These are phyloP conservation scores for Aegle marmelos DNA, from an alignment of 345 rosid genomes.

Conservation along the genomic window DNA sequence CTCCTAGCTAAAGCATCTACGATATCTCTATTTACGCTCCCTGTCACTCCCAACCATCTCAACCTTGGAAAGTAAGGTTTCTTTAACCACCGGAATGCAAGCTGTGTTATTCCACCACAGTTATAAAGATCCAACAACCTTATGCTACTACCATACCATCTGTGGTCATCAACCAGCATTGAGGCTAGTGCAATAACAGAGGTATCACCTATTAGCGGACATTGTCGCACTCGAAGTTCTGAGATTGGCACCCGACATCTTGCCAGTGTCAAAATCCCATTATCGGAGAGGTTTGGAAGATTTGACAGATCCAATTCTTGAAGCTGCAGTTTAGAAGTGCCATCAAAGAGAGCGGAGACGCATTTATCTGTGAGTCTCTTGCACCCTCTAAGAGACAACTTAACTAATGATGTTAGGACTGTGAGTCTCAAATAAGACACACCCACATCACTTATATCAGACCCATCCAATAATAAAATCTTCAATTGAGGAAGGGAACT, in stretches of 20 bases:
- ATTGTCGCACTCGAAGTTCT: slow-evolving; percentile 81
- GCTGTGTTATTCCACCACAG: slow-evolving; percentile 77
- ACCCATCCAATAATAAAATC: slow-evolving; percentile 61
- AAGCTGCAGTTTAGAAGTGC: slow-evolving; percentile 55
- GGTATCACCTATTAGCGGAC: slow-evolving; percentile 73
- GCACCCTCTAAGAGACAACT: slow-evolving; percentile 86
- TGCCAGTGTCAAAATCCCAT: slow-evolving; percentile 62
- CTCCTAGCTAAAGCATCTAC: slow-evolving; percentile 80
- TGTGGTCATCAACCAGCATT: slow-evolving; percentile 60
- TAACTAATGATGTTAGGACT: slow-evolving; percentile 53
- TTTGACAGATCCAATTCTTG: slow-evolving; percentile 83
- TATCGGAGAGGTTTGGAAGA: slow-evolving; percentile 67
- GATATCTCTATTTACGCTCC: slow-evolving; percentile 67
- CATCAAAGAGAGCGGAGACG: slow-evolving; percentile 62
- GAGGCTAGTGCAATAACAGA: slow-evolving; percentile 89
- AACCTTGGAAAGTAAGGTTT: slow-evolving; percentile 85
- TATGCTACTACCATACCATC: slow-evolving; percentile 69
- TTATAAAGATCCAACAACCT: slow-evolving; percentile 63
- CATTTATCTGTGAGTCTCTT: slow-evolving; percentile 76
- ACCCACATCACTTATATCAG: slow-evolving; percentile 68
- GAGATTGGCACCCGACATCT: slow-evolving; percentile 59
- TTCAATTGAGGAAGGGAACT: slow-evolving; percentile 52
- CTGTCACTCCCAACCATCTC: slow-evolving; percentile 86
- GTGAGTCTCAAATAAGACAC: slow-evolving; percentile 42
- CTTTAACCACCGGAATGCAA: slow-evolving; percentile 77